Evolutionary conservation across 306 rosid genomes (phyloP).

Genomic region (Cyclanthera cordifolia): DNA sequence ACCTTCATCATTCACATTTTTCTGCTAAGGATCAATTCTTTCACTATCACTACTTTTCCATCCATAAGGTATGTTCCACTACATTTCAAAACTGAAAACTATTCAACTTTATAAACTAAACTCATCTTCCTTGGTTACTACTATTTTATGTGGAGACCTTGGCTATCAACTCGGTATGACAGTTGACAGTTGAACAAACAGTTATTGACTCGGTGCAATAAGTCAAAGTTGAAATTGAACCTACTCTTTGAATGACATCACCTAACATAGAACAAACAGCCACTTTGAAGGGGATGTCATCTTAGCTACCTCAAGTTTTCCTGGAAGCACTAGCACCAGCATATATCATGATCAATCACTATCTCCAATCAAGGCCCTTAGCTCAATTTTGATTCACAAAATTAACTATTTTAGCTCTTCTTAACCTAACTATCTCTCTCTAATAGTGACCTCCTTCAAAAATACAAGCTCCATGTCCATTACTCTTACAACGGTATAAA

Average conservation of each 20-base stretch:
- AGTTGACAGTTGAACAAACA: neutral
- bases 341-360: neutral
- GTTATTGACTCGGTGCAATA: neutral
- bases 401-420: neutral
- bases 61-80: constrained; percentile 1
- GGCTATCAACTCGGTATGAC: neutral
- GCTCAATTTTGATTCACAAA: neutral
- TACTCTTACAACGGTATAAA: neutral
- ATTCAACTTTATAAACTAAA: neutral
- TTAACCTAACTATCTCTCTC: neutral
- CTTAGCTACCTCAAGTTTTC: neutral
- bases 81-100: neutral
- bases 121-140: neutral
- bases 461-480: neutral
- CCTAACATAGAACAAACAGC: neutral
- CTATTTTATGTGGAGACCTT: neutral
- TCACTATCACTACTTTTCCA: neutral
- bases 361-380: neutral
- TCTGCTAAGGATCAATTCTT: neutral
- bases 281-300: neutral
- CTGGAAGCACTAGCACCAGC: neutral
- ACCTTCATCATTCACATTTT: neutral
- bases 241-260: neutral
- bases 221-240: neutral
- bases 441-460: neutral